Percentiles rank a stretch among this genome's conserved stretches.
Conservation (phyloP, 169 alveolate genomes). For the Perkinsus marinus region DNA sequence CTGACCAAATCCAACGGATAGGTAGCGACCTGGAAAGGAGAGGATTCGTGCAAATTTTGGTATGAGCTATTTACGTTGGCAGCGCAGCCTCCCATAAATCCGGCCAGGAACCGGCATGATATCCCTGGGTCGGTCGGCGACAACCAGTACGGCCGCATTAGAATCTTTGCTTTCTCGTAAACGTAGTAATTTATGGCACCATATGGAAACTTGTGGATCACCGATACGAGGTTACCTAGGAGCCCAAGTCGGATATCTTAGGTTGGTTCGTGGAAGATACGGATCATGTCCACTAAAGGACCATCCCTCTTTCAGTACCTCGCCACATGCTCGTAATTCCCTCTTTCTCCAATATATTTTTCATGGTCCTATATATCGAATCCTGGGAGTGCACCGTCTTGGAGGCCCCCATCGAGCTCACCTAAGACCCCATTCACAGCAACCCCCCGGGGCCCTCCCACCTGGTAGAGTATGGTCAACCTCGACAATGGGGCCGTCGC, state of each 20-base stretch:
- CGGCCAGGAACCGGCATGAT: neutral
- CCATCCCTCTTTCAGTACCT: neutral
- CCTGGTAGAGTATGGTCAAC: neutral
- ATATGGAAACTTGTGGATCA: neutral
- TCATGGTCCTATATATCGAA: neutral
- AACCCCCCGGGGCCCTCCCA: neutral
- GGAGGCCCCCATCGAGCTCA: neutral
- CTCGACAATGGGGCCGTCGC: neutral
- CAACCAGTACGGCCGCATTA: neutral
- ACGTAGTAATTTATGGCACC: neutral
- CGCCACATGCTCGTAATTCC: neutral
- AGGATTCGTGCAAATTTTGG: too few species aligned
- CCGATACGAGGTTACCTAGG: neutral
- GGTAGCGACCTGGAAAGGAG: neutral
- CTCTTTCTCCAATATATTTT: neutral
- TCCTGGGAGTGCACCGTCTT: neutral
- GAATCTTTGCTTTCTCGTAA: neutral
- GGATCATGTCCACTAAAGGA: neutral
- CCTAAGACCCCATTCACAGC: neutral
- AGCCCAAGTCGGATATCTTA: neutral
- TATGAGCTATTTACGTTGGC: neutral
- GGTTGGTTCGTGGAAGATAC: neutral
- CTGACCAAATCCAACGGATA: conserved; percentile 1
- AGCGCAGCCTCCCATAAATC: neutral
- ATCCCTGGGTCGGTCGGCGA: neutral